A percentile compares a stretch with the other conserved stretches of the same genome.
These are phyloP conservation scores for Casuarina equisetifolia DNA, from an alignment of 306 rosid species.

Conservation along the genomic window DNA sequence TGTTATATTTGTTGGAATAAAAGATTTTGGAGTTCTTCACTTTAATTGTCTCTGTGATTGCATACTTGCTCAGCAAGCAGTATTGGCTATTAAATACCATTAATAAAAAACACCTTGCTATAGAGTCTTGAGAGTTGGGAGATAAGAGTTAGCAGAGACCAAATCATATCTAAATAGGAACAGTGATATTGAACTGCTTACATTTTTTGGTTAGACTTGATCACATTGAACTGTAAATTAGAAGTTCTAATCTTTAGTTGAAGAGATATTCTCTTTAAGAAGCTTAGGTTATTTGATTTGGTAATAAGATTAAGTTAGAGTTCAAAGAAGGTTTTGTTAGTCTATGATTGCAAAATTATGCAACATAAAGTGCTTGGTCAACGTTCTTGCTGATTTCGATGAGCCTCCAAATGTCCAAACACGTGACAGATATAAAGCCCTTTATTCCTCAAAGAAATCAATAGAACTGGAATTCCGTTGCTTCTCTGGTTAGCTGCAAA, in stretches of 20 bases:
- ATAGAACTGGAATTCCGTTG: neutral
- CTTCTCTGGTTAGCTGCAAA: neutral
- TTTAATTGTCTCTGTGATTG: neutral
- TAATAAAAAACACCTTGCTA: neutral
- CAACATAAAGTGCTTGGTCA: neutral
- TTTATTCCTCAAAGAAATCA: neutral
- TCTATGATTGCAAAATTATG: neutral
- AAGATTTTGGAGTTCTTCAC: neutral
- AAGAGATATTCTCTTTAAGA: neutral
- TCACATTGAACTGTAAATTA: neutral
- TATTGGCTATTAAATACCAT: neutral
- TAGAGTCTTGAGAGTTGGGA: neutral
- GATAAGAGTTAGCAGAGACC: neutral
- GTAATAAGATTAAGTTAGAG: neutral
- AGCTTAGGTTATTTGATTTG: neutral
- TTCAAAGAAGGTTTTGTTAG: neutral
- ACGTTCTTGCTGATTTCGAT: neutral
- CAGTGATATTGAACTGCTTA: neutral
- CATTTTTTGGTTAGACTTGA: neutral
- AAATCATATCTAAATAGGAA: neutral
- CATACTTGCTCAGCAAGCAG: neutral
- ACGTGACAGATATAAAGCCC: neutral
- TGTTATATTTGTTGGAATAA: neutral
- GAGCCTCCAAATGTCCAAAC: neutral
- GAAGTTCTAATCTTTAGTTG: neutral